Conservation (phyloP, 1,139 yeast species). For the Hansenula lynferdii region DNA sequence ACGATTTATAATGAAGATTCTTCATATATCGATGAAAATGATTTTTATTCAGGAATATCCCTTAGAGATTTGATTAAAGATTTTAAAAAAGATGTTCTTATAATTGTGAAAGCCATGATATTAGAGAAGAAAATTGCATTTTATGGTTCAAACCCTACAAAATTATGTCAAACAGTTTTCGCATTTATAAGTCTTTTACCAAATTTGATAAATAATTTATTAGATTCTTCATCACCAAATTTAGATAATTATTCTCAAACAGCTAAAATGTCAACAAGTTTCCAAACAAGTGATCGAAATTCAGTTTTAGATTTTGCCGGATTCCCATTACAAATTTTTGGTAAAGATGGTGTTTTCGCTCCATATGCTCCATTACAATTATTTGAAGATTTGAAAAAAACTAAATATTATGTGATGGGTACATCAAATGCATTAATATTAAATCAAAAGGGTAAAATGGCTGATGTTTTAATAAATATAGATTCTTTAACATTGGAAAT, state of each 20-base stretch:
- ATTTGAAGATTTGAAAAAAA: slow-evolving; percentile 61
- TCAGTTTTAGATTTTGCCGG: slow-evolving; percentile 82
- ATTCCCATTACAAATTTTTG: slow-evolving; percentile 80
- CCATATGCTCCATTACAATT: slow-evolving; percentile 94
- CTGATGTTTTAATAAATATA: slow-evolving; percentile 53
- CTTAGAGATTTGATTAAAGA: slow-evolving; percentile 59
- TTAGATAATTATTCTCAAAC: slow-evolving; percentile 52
- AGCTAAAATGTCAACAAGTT: slow-evolving; percentile 56
- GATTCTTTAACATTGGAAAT: slow-evolving; percentile 48
- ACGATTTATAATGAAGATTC: slow-evolving; percentile 32
- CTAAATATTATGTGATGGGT: slow-evolving; percentile 74
- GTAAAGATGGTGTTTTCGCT: slow-evolving; percentile 82
- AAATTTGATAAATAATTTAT: slow-evolving; percentile 63
- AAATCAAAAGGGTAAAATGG: slow-evolving; percentile 52
- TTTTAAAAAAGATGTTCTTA: slow-evolving; percentile 57
- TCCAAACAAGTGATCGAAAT: slow-evolving; percentile 72
- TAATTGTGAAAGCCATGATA: slow-evolving; percentile 69
- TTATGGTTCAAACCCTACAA: slow-evolving; percentile 80
- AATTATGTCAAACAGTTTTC: slow-evolving; percentile 71
- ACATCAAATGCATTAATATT: slow-evolving; percentile 80
- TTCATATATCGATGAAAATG: slow-evolving; percentile 38
- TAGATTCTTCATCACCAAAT: slow-evolving; percentile 78
- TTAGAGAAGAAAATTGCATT: slow-evolving; percentile 67
- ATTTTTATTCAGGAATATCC: slow-evolving; percentile 71
- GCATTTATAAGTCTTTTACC: slow-evolving; percentile 65